Base-by-base conservation (phyloP, 1,284 basidiomycete species). In the Phellopilus nigrolimitatus region DNA sequence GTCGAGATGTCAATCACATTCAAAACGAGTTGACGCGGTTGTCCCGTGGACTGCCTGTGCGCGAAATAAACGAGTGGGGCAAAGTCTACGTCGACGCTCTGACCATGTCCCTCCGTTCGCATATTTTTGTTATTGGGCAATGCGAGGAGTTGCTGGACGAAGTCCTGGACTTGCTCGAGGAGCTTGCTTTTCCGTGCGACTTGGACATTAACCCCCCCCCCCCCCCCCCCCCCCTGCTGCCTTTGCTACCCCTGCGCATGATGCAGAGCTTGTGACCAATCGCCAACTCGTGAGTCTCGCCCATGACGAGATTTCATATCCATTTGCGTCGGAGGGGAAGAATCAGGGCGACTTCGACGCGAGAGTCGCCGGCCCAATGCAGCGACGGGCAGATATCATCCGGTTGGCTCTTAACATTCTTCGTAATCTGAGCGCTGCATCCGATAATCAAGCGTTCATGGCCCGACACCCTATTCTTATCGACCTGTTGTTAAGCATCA, bases 121-220 rank as follows among this genome's bases (percentile, higher is more conserved):
- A 95, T 31, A 69, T 98, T 37, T 79, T 95, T 62, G 83, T 87
- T 0, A 79, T 98, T 24, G 68, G 72, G 17, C 80, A 88, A 49
- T 88, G 91, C 60, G 75, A 77, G 9, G 94, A 97, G 56, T 73
- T 98, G 28, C 73, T 95, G 54, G 87, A 92, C 47, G 95, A 97
- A 64, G 66, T 94, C 21, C 68, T 98, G 43, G 94, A 97, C 56
- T 69, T 99, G 47, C 68, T 97, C 40, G 86, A 91, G 62, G 92
- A 97, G 56, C 68, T 80, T 33, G 86, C 85, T 3, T 92, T 95
- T 61, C 63, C 63, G 9, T 68, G 63, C 3, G 67, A 69, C 31
- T 73, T 73, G 51, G 75, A 76, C 25, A 17, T 42, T 24, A 60
- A 60, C 9, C 59, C 51, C 24, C 56, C 61, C n/a, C 58, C 66